These are phyloP conservation scores for Monotropa hypopitys DNA, from an alignment of 179 eudicot species.

Conservation along the genomic window DNA sequence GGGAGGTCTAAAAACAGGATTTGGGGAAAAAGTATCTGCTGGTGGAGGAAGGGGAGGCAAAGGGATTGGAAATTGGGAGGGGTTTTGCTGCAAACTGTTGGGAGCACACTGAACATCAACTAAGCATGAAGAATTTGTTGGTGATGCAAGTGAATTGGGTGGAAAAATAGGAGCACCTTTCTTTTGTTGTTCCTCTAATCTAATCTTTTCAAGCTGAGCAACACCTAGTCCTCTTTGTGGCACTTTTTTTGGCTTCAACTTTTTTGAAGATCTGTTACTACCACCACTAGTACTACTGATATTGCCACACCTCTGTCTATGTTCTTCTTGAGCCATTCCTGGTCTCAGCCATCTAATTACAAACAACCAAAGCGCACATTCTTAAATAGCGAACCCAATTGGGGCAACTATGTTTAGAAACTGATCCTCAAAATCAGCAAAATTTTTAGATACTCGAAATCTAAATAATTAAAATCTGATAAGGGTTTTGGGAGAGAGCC, in stretches of 20 bases:
- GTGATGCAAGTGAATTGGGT: constrained; percentile 16
- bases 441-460: constrained; percentile 12
- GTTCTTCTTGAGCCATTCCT: constrained; percentile 42
- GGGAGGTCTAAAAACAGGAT: constrained; percentile 14
- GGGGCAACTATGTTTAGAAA: constrained; percentile 4
- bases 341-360: constrained; percentile 17
- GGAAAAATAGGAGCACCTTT: constrained; percentile 17
- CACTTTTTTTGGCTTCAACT: constrained; percentile 51
- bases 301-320: constrained; percentile 26
- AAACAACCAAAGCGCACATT: constrained; percentile 1
- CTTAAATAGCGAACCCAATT: constrained; percentile 10
- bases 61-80: constrained; percentile 11
- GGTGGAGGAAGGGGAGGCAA: constrained; percentile 11
- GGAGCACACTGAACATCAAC: constrained; percentile 13
- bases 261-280: constrained; percentile 35
- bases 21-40: constrained; percentile 15
- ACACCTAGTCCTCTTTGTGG: constrained; percentile 96
- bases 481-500: constrained; percentile 1
- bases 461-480: constrained; percentile 13
- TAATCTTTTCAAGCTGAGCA: constrained; percentile 78
- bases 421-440: constrained; percentile 7
- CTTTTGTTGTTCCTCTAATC: constrained; percentile 51
- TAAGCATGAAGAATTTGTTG: constrained; percentile 24
- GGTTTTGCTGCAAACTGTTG: constrained; percentile 17
- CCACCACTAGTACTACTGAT: constrained; percentile 17